Percentiles rank a stretch among this genome's conserved stretches.
Conservation (phyloP, 1,284 basidiomycete genomes). For the Neotropicomus parvogracilis region DNA sequence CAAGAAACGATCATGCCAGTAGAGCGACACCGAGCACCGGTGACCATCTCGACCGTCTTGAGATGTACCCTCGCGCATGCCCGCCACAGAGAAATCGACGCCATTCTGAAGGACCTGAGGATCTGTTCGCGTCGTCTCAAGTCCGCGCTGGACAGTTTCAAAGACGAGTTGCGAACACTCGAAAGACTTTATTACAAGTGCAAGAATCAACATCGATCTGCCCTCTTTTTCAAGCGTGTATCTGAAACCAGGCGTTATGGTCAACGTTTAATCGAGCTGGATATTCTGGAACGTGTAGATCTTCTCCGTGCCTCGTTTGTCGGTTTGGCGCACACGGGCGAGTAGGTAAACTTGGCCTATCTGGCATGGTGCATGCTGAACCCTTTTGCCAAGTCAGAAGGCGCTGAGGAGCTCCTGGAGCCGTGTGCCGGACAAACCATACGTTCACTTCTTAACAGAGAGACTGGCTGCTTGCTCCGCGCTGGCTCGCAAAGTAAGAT, state of each 20-base stretch:
- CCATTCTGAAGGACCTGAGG: slow-evolving; percentile 59
- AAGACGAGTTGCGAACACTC: slow-evolving; percentile 57
- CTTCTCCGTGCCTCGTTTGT: slow-evolving; percentile 58
- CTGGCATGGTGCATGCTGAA: not conserved
- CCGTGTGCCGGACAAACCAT: slow-evolving; percentile 43
- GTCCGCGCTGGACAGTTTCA: slow-evolving; percentile 39
- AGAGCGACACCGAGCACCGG: slow-evolving; percentile 14
- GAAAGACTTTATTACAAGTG: slow-evolving; percentile 73
- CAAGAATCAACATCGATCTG: slow-evolving; percentile 72
- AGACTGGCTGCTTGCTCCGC: slow-evolving; percentile 34
- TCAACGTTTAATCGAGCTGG: slow-evolving; percentile 43
- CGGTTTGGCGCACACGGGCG: slow-evolving; percentile 38
- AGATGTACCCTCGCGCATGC: slow-evolving; percentile 37
- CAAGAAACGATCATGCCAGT: slow-evolving; percentile 17
- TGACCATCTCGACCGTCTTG: slow-evolving; percentile 29
- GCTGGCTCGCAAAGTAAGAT: slow-evolving; percentile 48
- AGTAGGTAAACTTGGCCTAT: slow-evolving; percentile 37
- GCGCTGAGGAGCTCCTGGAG: slow-evolving; percentile 59
- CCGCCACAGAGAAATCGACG: slow-evolving; percentile 47
- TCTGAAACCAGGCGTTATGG: slow-evolving; percentile 58
- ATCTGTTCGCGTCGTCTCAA: slow-evolving; percentile 49
- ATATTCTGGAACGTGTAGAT: slow-evolving; percentile 43
- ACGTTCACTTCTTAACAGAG: slow-evolving; percentile 35
- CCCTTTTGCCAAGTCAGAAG: slow-evolving; percentile 39
- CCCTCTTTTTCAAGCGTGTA: slow-evolving; percentile 69